Evolutionary conservation across 768 basidiomycete genomes (phyloP), one percentile per base, ranked within the genome.

Genomic region (Tylopilus vinaceipallidus): DNA sequence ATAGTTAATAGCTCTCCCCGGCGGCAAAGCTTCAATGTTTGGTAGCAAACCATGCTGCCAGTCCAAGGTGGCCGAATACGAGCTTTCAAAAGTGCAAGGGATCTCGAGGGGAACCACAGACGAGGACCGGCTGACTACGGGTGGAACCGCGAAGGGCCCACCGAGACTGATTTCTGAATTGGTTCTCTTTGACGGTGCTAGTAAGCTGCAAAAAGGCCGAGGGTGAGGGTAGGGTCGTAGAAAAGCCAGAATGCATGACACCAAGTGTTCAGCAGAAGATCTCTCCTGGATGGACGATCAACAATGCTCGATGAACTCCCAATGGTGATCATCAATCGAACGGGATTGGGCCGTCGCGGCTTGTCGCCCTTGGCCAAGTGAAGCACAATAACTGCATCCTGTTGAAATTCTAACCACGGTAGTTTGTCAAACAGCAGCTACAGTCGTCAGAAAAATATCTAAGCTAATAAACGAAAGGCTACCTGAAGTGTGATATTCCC

Each of bases 401-500:
- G 48, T 26, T 8, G 41, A 52, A 38, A 42, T 7, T 51, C 45
- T 30, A 47, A 29, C 50, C 50, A 52, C 30, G 50, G 50, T 7
- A 9, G 33, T 27, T 43, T 30, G 6, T 48, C 53, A 19, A 44
- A 56, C 8, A 47, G 34, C 10, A 47, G 32, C 47, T 54, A 30
- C 20, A 11, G n/a, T 6, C n/a, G 33, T 49, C 4, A 46, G 35
- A 50, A 35, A 7, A 27, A 13, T 26, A 7, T 17, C 1, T 3
- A 23, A 30, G 33, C 12, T 6, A 26, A 27, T 9, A 19, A 7
- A 8, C 32, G 6, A 26, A 16, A 29, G 17, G 1, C 27, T 45
- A 56, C 55, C 40, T 50, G 53, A 20, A 50, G 42, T 1, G 48
- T 24, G 11, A 56, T 6, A 8, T 36, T 50, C 22, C 45, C 49